Evolutionary conservation across 768 basidiomycete genomes (phyloP).

Genomic region (Tricholoma sp.): DNA sequence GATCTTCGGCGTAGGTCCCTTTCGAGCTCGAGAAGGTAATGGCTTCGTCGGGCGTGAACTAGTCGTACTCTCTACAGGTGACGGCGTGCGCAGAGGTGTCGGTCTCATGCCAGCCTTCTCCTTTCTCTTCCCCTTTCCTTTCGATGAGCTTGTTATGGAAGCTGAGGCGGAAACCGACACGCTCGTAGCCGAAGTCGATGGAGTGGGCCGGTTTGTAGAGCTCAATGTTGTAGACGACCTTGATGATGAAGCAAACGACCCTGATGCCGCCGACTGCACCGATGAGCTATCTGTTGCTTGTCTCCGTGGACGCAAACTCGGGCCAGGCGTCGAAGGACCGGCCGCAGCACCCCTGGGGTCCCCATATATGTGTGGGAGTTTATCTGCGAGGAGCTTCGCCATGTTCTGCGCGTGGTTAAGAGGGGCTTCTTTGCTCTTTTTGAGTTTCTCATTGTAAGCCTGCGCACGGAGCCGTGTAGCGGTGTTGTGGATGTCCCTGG

Average conservation of each 20-base stretch:
- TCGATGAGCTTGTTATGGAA: not conserved
- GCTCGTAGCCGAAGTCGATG: not conserved
- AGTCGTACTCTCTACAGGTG: not conserved
- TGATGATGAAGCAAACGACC: not conserved
- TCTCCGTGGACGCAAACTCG: not conserved
- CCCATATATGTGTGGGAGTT: not conserved
- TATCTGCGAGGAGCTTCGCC: slow-evolving; percentile 7
- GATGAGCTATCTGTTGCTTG: not conserved
- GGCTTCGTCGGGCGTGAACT: not conserved
- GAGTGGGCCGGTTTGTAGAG: not conserved
- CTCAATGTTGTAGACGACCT: not conserved
- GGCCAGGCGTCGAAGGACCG: not conserved
- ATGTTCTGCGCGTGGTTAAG: slow-evolving; percentile 4
- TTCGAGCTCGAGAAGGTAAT: slow-evolving; percentile 2
- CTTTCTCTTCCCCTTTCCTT: not conserved
- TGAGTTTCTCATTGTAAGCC: slow-evolving; percentile 42
- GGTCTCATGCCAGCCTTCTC: not conserved
- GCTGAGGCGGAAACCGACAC: not conserved
- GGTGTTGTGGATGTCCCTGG: slow-evolving; percentile 39
- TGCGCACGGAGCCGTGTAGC: slow-evolving; percentile 39
- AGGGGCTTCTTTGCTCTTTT: slow-evolving; percentile 1
- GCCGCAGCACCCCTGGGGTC: not conserved
- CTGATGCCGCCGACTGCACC: not conserved
- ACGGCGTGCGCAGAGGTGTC: not conserved
- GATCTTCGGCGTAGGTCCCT: not conserved